A percentile compares a stretch with the other conserved stretches of the same genome.
phyloP scores from a whole-genome alignment of 176 grass and related monocot species.

The Puccinellia tenuiflora region DNA sequence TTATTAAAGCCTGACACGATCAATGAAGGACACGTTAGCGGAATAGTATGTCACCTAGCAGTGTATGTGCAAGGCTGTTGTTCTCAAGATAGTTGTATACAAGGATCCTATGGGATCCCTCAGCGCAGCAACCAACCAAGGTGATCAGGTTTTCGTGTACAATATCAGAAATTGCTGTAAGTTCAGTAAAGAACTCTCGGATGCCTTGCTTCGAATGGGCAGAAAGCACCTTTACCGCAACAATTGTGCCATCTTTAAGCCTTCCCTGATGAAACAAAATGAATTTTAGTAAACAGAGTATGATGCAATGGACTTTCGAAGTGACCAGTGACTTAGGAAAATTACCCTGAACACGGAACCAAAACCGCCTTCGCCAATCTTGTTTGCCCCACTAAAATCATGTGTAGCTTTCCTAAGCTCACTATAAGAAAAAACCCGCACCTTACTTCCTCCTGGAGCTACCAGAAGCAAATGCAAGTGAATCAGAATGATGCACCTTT shows the following conservation, averaged over 20 bases:
- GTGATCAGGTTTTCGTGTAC: conserved; percentile 76
- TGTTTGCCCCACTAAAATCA: conserved; percentile 67
- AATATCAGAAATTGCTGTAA: conserved; percentile 58
- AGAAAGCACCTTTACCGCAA: conserved; percentile 79
- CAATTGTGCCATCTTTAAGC: conserved; percentile 65
- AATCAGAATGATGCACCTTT: neutral
- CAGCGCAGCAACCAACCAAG: conserved; percentile 67
- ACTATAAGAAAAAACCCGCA: conserved; percentile 62
- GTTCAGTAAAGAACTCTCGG: conserved; percentile 60
- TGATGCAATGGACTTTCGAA: neutral
- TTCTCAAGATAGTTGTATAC: conserved; percentile 87
- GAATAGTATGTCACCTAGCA: conserved; percentile 53
- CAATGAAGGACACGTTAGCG: neutral
- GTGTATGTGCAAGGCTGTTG: conserved; percentile 66
- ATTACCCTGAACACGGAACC: conserved; percentile 81
- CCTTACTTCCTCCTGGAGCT: conserved; percentile 39
- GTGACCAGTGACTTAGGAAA: conserved; percentile 2
- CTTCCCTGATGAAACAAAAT: conserved; percentile 53
- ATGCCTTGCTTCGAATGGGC: conserved; percentile 69
- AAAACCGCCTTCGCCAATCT: conserved; percentile 82
- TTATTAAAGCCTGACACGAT: neutral
- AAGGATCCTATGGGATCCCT: conserved; percentile 67
- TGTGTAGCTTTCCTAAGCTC: conserved; percentile 74
- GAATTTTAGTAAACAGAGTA: conserved; percentile 11
- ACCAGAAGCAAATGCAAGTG: conserved; percentile 21